Evolutionary conservation across 805 yeast genomes (phyloP).

Genomic region (Candida cerambycidarum): DNA sequence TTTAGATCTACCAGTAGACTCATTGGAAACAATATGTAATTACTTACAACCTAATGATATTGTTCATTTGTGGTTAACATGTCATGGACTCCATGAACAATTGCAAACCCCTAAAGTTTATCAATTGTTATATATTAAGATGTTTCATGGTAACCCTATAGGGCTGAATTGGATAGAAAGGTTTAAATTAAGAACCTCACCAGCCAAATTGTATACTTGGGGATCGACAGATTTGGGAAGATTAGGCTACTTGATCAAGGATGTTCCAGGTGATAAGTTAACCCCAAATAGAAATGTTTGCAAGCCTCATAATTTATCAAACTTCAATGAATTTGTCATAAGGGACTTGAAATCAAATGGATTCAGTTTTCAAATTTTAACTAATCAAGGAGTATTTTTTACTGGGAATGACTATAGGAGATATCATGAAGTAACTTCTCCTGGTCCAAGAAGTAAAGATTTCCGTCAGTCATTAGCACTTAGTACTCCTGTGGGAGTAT

Average conservation of each 20-base stretch:
- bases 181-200: slow-evolving; percentile 37
- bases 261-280: slow-evolving; percentile 24
- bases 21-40: slow-evolving; percentile 9
- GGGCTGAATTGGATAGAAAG: slow-evolving; percentile 52
- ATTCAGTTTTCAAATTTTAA: slow-evolving; percentile 57
- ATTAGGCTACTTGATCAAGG: slow-evolving; percentile 41
- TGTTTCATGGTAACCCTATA: slow-evolving; percentile 44
- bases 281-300: slow-evolving; percentile 27
- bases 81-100: slow-evolving; percentile 32
- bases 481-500: slow-evolving; percentile 3
- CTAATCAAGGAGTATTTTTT: slow-evolving; percentile 55
- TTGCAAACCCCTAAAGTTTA: slow-evolving; percentile 21
- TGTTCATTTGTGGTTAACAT: slow-evolving; percentile 36
- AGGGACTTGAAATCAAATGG: slow-evolving; percentile 64
- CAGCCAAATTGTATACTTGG: slow-evolving; percentile 51
- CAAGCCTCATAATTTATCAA: slow-evolving; percentile 37
- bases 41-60: slow-evolving; percentile 41
- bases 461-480: slow-evolving; percentile 2
- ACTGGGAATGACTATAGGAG: slow-evolving; percentile 43
- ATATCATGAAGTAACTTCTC: slow-evolving; percentile 19
- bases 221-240: slow-evolving; percentile 45
- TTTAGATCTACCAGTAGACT: slow-evolving; percentile 6
- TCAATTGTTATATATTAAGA: slow-evolving; percentile 35
- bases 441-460: slow-evolving; percentile 28
- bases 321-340: slow-evolving; percentile 33